Evolutionary conservation across 1,139 yeast genomes (phyloP).

Genomic region (Suhomyces wounanorum): DNA sequence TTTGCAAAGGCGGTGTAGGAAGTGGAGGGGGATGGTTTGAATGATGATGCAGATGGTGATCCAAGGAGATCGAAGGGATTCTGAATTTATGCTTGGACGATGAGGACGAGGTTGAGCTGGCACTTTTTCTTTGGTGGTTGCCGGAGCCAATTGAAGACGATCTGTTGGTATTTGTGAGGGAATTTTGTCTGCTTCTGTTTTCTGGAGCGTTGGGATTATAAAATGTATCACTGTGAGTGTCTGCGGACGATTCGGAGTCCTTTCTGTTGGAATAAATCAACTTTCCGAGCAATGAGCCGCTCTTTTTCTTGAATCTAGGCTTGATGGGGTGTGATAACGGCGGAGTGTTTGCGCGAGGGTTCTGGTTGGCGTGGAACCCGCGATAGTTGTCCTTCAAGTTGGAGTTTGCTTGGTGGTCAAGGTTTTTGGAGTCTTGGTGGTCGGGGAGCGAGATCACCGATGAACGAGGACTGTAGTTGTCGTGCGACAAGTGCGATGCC

Average conservation of each 20-base stretch:
- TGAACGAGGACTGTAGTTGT: constrained; percentile 22
- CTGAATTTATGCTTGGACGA: constrained; percentile 38
- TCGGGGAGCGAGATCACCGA: constrained; percentile 17
- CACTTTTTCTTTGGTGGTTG: constrained; percentile 21
- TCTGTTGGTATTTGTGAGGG: constrained; percentile 13
- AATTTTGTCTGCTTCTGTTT: constrained; percentile 15
- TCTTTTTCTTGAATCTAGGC: constrained; percentile 49
- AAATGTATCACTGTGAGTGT: constrained; percentile 3
- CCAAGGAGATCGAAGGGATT: constrained; percentile 38
- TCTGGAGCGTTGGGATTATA: constrained; percentile 2
- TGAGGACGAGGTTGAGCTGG: constrained; percentile 21
- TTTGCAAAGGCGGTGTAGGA: constrained; percentile 10
- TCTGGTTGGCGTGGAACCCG: constrained; percentile 51
- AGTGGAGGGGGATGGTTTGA: constrained; percentile 5
- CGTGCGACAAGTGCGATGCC: constrained; percentile 7
- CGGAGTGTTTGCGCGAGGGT: constrained; percentile 42
- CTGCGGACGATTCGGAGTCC: constrained; percentile 29
- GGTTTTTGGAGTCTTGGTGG: background rate
- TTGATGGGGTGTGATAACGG: constrained; percentile 54
- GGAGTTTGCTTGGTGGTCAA: background rate
- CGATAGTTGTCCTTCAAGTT: constrained; percentile 37
- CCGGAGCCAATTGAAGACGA: constrained; percentile 13
- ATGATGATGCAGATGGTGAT: constrained; percentile 22
- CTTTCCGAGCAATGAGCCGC: constrained; percentile 48
- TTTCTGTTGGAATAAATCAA: constrained; percentile 46